These are phyloP conservation scores for Sodiomyces alkalinus DNA, from an alignment of 2,329 filamentous ascomycete genomes.

Conservation along the genomic window DNA sequence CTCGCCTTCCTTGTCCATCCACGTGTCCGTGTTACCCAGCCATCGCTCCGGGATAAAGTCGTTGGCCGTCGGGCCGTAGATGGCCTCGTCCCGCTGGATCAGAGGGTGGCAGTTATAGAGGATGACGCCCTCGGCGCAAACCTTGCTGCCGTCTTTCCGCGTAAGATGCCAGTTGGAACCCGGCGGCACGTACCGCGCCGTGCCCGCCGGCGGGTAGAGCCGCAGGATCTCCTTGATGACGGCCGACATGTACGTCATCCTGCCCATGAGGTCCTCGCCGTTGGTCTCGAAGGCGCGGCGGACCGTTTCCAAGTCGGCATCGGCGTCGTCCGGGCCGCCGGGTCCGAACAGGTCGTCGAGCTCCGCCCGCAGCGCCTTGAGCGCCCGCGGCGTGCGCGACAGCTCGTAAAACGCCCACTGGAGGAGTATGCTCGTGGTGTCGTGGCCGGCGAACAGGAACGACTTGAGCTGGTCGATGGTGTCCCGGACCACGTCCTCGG, in stretches of 20 bases:
- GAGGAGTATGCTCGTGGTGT: constrained; percentile 22
- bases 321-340: too few species aligned
- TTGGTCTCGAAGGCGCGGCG: constrained; percentile 12
- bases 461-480: constrained; percentile 21
- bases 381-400: constrained; percentile 14
- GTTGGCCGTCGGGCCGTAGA: constrained; percentile 19
- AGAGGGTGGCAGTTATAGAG: constrained; percentile 18
- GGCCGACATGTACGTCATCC: constrained; percentile 19
- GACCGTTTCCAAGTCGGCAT: constrained; percentile 12
- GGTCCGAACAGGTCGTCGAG: constrained; percentile 19
- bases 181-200: constrained; percentile 12
- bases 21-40: constrained; percentile 15
- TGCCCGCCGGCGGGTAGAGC: constrained; percentile 17
- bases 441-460: constrained; percentile 25
- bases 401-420: constrained; percentile 22
- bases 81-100: constrained; percentile 18
- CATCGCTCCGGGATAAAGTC: constrained; percentile 25
- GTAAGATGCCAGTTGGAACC: constrained; percentile 15
- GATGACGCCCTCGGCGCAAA: constrained; percentile 18
- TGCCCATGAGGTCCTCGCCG: constrained; percentile 15
- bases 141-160: constrained; percentile 12
- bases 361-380: constrained; percentile 16
- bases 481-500: constrained; percentile 12
- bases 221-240: constrained; percentile 23
- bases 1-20: constrained; percentile 8